phyloP scores from a whole-genome alignment of 768 basidiomycete species.

The Tephrocybe sp. region DNA sequence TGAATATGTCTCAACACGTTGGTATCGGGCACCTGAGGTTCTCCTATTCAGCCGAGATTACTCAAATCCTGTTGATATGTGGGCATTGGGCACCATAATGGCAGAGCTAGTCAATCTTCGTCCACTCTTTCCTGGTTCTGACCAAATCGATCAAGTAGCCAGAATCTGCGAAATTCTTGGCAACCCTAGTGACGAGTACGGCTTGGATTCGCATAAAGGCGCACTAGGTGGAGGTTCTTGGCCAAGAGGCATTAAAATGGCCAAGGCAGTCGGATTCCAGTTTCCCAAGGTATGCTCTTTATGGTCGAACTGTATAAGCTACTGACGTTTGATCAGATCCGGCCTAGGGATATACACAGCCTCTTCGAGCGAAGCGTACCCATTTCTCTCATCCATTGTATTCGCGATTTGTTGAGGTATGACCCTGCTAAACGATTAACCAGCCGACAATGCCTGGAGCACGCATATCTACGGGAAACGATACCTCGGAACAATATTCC shows the following conservation, averaged over 20 bases:
- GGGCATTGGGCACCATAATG: conserved; percentile 98
- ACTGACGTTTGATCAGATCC: conserved; percentile 39
- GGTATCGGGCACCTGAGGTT: conserved; percentile 99
- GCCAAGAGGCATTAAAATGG: conserved; percentile 84
- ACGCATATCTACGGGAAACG: conserved; percentile 86
- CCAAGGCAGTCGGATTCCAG: conserved; percentile 77
- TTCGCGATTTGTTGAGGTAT: conserved; percentile 87
- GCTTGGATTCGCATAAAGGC: conserved; percentile 65
- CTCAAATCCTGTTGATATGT: conserved; percentile 97
- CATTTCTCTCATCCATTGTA: conserved; percentile 82
- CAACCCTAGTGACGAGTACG: conserved; percentile 85
- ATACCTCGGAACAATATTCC: conserved; percentile 63
- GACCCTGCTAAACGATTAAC: conserved; percentile 88
- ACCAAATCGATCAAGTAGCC: conserved; percentile 89
- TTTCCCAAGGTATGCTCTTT: conserved; percentile 77
- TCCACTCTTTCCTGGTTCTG: conserved; percentile 92
- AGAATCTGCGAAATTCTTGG: conserved; percentile 92
- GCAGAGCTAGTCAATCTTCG: conserved; percentile 94
- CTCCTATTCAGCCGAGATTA: conserved; percentile 90
- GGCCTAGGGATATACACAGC: conserved; percentile 62
- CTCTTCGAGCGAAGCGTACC: conserved; percentile 82
- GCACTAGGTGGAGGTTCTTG: conserved; percentile 85
- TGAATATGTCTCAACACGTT: conserved; percentile 98
- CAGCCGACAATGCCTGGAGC: conserved; percentile 81
- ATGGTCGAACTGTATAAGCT: conserved; percentile 7